Percentiles rank a stretch among this genome's conserved stretches.
Conservation (phyloP, 164 flowering plant species). For the Protea cynaroides region DNA sequence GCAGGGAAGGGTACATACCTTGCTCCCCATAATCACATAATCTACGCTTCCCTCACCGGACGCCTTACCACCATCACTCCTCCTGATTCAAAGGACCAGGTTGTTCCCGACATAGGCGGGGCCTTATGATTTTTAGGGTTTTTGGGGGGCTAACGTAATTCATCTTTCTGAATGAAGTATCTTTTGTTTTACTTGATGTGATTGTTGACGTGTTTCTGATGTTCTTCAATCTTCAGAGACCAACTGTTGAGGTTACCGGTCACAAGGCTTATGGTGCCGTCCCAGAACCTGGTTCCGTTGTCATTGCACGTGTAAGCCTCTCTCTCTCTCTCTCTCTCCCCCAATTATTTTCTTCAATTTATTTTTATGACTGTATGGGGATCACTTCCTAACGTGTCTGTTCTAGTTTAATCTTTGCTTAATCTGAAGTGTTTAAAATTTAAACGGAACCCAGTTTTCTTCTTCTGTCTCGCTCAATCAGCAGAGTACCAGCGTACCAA, state of each 20-base stretch:
- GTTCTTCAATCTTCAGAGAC: constrained; percentile 53
- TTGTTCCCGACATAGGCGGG: constrained; percentile 7
- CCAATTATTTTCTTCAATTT: background rate
- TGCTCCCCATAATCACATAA: constrained; percentile 36
- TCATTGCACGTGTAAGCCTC: constrained; percentile 66
- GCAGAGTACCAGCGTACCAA: too few relatives aligned
- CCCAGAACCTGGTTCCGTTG: constrained; percentile 75
- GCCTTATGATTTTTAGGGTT: background rate
- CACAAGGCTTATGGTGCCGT: constrained; percentile 85
- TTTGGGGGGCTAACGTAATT: constrained; percentile 2
- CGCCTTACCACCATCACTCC: constrained; percentile 42
- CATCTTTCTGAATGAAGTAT: background rate
- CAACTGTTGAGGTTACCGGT: constrained; percentile 71
- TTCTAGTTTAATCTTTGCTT: background rate
- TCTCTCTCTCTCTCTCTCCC: background rate
- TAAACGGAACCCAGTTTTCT: too few relatives aligned
- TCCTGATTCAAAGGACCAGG: constrained; percentile 61
- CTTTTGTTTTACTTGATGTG: background rate
- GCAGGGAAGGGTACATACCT: constrained; percentile 70
- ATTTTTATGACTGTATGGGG: background rate
- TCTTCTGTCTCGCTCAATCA: too few relatives aligned
- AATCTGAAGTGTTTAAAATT: too few relatives aligned
- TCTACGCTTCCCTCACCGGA: constrained; percentile 86
- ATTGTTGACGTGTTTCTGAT: background rate
- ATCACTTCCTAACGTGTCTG: background rate